A percentile compares a stretch with the other conserved stretches of the same genome.
Conservation (phyloP, 768 basidiomycete genomes). For the Termitomyces sp. region DNA sequence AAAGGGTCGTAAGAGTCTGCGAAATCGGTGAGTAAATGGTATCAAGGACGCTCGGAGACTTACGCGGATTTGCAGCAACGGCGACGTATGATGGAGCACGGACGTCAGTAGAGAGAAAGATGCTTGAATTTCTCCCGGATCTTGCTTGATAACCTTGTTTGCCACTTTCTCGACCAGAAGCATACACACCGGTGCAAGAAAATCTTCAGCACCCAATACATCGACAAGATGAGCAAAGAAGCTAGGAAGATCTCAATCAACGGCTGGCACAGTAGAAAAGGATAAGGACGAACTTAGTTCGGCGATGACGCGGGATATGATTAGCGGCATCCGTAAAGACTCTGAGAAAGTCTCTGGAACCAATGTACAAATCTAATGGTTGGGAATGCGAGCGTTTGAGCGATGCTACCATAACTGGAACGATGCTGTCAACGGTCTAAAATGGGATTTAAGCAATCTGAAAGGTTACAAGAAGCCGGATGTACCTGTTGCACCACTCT, state of each 20-base stretch:
- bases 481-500: constrained; percentile 86
- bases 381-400: constrained; percentile 52
- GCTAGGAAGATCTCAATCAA: constrained; percentile 29
- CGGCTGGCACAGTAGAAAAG: neutral
- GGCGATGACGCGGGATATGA: constrained; percentile 90
- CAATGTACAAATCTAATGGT: constrained; percentile 58
- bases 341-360: constrained; percentile 74
- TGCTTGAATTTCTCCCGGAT: constrained; percentile 48
- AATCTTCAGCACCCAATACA: constrained; percentile 73
- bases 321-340: constrained; percentile 92
- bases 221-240: constrained; percentile 88
- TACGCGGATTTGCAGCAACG: constrained; percentile 47
- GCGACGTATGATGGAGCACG: constrained; percentile 51
- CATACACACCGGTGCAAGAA: constrained; percentile 78
- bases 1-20: constrained; percentile 57
- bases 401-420: constrained; percentile 87
- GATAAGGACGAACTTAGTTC: constrained; percentile 59
- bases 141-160: constrained; percentile 62
- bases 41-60: constrained; percentile 12
- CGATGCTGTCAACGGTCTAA: constrained; percentile 88
- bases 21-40: constrained; percentile 2
- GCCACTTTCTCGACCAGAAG: constrained; percentile 76
- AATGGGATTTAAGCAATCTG: neutral
- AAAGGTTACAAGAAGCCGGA: constrained; percentile 1
- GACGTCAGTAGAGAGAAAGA: constrained; percentile 64